phyloP scores from a whole-genome alignment of 768 basidiomycete species.

The Lepiota venenata region DNA sequence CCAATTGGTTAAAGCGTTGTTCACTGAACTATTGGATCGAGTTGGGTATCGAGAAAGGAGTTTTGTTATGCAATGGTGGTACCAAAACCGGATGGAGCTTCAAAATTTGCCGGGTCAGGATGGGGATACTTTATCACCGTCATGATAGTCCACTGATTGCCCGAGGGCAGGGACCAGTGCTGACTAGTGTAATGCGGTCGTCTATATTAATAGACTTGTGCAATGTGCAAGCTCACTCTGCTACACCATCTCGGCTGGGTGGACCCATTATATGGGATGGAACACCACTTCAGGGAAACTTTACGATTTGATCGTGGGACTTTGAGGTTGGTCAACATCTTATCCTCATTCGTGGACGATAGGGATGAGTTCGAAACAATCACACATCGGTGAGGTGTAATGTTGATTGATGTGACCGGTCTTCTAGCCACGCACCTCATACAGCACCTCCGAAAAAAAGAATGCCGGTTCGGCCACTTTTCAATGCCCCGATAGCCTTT shows the following conservation, averaged over 20 bases:
- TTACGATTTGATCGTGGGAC: slow-evolving; percentile 1
- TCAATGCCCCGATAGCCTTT: not conserved
- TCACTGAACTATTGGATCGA: slow-evolving; percentile 58
- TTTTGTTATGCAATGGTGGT: slow-evolving; percentile 72
- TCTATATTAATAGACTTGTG: no score
- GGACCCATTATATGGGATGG: not conserved
- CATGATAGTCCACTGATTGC: not conserved
- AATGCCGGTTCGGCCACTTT: not conserved
- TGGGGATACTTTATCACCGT: no score
- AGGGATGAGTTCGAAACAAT: not conserved
- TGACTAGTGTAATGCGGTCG: no score
- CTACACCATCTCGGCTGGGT: not conserved
- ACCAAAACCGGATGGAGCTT: slow-evolving; percentile 33
- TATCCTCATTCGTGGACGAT: not conserved
- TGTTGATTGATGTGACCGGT: no score
- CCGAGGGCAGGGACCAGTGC: not conserved
- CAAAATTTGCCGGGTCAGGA: no score
- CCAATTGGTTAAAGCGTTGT: slow-evolving; percentile 55
- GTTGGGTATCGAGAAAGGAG: slow-evolving; percentile 72
- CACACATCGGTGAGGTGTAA: no score
- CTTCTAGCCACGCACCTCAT: no score
- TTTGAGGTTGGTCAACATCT: not conserved
- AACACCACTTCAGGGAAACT: not conserved
- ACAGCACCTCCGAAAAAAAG: no score
- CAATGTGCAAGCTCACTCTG: no score